Evolutionary conservation across 2,329 filamentous ascomycete genomes (phyloP).

Genomic region (Beauveria sp.): DNA sequence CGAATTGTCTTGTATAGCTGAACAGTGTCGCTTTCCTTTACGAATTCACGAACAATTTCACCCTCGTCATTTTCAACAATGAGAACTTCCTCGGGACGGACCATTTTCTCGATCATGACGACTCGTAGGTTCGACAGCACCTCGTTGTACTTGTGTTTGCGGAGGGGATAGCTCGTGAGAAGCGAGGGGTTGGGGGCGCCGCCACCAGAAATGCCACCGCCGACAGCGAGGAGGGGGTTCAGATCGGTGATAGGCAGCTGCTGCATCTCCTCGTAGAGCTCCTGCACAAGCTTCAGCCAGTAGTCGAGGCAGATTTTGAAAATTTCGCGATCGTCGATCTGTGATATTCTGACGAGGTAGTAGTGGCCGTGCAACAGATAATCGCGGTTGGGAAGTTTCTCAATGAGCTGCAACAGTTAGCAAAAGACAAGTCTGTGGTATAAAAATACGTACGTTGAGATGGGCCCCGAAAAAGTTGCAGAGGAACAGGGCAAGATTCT

Average conservation of each 20-base stretch:
- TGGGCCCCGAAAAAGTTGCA: slow-evolving; percentile 97
- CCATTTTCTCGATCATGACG: slow-evolving; percentile 99
- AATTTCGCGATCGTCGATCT: slow-evolving; percentile 97
- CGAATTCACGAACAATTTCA: slow-evolving; percentile 97
- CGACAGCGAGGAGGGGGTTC: slow-evolving; percentile 79
- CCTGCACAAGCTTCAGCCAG: slow-evolving; percentile 97
- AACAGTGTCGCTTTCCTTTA: slow-evolving; percentile 98
- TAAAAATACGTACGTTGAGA: slow-evolving; percentile 53
- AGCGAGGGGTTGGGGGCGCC: slow-evolving; percentile 78
- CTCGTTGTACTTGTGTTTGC: slow-evolving; percentile 97
- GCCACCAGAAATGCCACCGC: slow-evolving; percentile 62
- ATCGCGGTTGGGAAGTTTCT: slow-evolving; percentile 90
- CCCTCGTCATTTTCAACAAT: slow-evolving; percentile 99
- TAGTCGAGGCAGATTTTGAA: slow-evolving; percentile 99
- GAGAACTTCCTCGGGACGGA: slow-evolving; percentile 91
- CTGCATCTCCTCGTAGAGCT: slow-evolving; percentile 99
- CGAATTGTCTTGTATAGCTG: slow-evolving; percentile 98
- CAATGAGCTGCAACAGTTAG: slow-evolving; percentile 59
- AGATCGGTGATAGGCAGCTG: slow-evolving; percentile 86
- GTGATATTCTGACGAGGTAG: slow-evolving; percentile 95
- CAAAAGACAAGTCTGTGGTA: not conserved
- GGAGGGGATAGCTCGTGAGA: slow-evolving; percentile 83
- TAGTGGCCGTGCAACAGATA: slow-evolving; percentile 95
- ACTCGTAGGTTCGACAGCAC: slow-evolving; percentile 88
- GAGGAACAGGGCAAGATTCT: slow-evolving; percentile 91